Evolutionary conservation across 768 basidiomycete genomes (phyloP).

Genomic region (Mycena maculata): DNA sequence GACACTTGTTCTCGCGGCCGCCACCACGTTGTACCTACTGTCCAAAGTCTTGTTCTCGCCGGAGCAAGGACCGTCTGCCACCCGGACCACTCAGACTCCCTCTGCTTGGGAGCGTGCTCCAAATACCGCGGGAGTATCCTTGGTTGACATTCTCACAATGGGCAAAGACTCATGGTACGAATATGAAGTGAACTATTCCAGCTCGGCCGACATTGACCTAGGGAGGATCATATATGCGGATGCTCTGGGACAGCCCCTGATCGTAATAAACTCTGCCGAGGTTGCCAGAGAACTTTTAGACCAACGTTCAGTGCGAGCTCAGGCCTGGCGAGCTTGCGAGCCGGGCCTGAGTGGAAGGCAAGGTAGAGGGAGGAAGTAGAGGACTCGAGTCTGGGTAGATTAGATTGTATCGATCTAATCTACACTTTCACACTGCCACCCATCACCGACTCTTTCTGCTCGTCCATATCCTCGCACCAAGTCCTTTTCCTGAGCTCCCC

Average conservation of each 20-base stretch:
- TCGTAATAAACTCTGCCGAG: not conserved
- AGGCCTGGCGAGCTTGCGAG: no score
- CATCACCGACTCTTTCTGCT: no score
- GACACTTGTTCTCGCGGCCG: no score
- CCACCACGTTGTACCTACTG: not conserved
- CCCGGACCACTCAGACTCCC: conserved; percentile 11
- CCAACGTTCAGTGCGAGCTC: not conserved
- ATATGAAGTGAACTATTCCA: not conserved
- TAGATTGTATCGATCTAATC: no score
- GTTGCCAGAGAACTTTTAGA: not conserved
- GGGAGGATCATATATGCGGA: not conserved
- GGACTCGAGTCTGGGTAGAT: no score
- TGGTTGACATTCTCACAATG: conserved; percentile 13
- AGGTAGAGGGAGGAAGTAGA: no score
- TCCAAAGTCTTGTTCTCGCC: not conserved
- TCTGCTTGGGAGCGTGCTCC: conserved; percentile 1
- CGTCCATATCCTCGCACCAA: no score
- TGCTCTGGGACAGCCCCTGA: not conserved
- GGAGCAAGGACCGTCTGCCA: not conserved
- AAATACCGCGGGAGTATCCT: not conserved
- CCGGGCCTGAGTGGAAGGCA: no score
- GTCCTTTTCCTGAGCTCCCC: no score
- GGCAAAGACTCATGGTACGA: conserved; percentile 15
- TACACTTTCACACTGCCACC: no score
- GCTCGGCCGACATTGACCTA: not conserved